phyloP scores from a whole-genome alignment of 1,284 basidiomycete species.

The Ceratobasidium papillatum region DNA sequence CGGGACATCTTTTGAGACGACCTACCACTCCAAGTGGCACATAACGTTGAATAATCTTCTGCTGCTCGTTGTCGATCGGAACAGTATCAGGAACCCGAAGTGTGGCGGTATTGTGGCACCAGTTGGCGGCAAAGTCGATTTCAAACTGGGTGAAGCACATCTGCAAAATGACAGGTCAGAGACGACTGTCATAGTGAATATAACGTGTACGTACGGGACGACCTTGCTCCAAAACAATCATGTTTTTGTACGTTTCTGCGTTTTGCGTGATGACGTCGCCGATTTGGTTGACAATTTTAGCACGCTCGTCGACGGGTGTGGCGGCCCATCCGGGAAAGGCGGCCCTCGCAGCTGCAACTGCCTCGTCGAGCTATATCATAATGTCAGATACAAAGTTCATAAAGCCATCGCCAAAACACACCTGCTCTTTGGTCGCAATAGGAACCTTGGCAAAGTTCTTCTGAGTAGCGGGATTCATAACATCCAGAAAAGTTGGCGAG shows the following conservation, averaged over 20 bases:
- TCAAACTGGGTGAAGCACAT: too few species aligned
- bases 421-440: conserved; percentile 33
- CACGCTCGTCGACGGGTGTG: conserved; percentile 16
- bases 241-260: conserved; percentile 2
- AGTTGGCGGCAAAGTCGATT: neutral
- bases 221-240: conserved; percentile 12
- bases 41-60: conserved; percentile 7
- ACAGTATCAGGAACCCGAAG: conserved; percentile 5
- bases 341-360: conserved; percentile 16
- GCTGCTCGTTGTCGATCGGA: conserved; percentile 10
- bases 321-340: conserved; percentile 21
- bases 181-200: too few species aligned
- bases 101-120: conserved; percentile 22
- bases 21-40: conserved; percentile 30
- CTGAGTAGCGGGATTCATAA: conserved; percentile 23
- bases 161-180: too few species aligned
- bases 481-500: conserved; percentile 1
- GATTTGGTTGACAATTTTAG: conserved; percentile 2
- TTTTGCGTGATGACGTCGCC: conserved; percentile 9
- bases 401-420: neutral
- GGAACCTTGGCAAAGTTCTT: conserved; percentile 33
- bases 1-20: too few species aligned
- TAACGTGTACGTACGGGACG: conserved; percentile 1
- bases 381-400: neutral
- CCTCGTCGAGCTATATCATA: conserved; percentile 21